phyloP scores from a whole-genome alignment of 768 basidiomycete species.

The Rhizopogon vesiculosus region DNA sequence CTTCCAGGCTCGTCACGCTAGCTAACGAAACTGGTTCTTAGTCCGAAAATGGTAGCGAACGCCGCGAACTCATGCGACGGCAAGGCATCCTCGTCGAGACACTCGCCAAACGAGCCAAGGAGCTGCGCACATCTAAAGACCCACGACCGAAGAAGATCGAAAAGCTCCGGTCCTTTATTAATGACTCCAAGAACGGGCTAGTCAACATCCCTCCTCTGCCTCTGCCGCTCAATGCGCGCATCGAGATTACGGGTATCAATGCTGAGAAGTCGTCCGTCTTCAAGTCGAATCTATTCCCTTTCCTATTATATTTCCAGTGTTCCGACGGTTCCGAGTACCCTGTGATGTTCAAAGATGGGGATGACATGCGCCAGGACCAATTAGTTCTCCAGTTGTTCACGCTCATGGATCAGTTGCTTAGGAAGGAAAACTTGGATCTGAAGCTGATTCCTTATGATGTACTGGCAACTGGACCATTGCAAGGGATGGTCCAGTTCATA shows the following conservation, averaged over 20 bases:
- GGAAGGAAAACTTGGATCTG: conserved; percentile 94
- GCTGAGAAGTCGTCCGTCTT: conserved; percentile 93
- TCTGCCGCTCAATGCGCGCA: conserved; percentile 84
- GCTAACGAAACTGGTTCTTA: conserved; percentile 20
- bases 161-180: conserved; percentile 79
- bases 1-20: not conserved
- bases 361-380: conserved; percentile 98
- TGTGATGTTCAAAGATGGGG: conserved; percentile 98
- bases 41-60: conserved; percentile 73
- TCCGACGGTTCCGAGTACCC: conserved; percentile 84
- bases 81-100: conserved; percentile 89
- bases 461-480: conserved; percentile 83
- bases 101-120: conserved; percentile 80
- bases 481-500: conserved; percentile 96
- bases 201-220: conserved; percentile 75
- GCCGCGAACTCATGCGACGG: conserved; percentile 83
- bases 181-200: conserved; percentile 84
- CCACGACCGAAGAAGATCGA: conserved; percentile 97
- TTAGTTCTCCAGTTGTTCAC: conserved; percentile 98
- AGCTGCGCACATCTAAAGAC: conserved; percentile 87
- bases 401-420: conserved; percentile 89
- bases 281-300: conserved; percentile 93
- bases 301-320: conserved; percentile 87
- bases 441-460: conserved; percentile 91
- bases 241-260: conserved; percentile 81